Percentiles rank a stretch among this genome's conserved stretches.
These are phyloP conservation scores for Xerocomellus amylosporus DNA, from an alignment of 768 basidiomycete genomes.

Conservation along the genomic window DNA sequence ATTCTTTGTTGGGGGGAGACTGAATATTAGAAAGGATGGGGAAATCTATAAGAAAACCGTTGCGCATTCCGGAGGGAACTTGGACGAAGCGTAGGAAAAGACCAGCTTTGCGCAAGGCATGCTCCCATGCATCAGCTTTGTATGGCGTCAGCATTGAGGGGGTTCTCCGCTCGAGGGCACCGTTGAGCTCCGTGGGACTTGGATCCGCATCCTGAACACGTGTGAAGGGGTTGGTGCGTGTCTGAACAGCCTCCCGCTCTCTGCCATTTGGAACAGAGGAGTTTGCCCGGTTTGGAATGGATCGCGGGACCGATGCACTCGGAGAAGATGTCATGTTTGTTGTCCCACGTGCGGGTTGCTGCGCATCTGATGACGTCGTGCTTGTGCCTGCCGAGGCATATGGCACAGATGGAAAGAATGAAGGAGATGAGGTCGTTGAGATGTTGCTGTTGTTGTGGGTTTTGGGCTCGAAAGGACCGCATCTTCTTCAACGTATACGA, in stretches of 20 bases:
- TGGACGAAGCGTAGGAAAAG: too few species aligned
- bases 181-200: not conserved
- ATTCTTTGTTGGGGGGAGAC: not conserved
- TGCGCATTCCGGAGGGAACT: too few species aligned
- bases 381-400: not conserved
- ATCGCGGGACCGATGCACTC: too few species aligned
- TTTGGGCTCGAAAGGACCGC: not conserved
- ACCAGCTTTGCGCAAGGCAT: too few species aligned
- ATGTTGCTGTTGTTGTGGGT: not conserved
- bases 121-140: too few species aligned
- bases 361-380: not conserved
- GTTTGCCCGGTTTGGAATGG: too few species aligned
- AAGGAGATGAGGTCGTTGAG: not conserved
- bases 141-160: not conserved
- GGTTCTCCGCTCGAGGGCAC: not conserved
- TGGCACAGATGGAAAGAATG: not conserved
- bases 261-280: too few species aligned
- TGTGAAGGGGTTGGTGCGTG: not conserved
- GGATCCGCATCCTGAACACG: not conserved
- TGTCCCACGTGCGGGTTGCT: not conserved
- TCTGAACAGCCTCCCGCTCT: too few species aligned
- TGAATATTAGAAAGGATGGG: not conserved
- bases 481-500: not conserved
- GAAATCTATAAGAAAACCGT: not conserved
- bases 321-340: not conserved